A percentile compares a stretch with the other conserved stretches of the same genome.
Conservation (phyloP, 768 basidiomycete genomes). For the Kondoa subrosea region DNA sequence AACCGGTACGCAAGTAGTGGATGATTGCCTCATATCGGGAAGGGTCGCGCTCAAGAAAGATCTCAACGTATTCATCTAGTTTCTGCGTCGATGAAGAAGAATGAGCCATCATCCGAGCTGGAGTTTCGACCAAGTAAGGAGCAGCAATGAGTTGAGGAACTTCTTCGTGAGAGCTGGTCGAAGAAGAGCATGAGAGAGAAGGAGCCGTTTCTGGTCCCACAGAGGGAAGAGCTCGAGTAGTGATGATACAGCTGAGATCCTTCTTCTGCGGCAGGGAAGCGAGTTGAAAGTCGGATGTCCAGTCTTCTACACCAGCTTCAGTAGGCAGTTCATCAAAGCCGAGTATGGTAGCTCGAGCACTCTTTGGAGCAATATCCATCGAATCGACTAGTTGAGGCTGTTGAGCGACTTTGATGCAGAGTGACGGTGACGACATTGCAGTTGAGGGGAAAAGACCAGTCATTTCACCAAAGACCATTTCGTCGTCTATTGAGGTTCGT, state of each 20-base stretch:
- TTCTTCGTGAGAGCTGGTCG: background rate
- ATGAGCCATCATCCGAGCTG: background rate
- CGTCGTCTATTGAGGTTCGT: background rate
- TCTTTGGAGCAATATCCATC: background rate
- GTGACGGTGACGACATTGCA: background rate
- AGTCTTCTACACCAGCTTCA: background rate
- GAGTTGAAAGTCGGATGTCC: background rate
- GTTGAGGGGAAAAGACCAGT: background rate
- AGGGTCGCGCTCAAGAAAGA: slow-evolving; percentile 13
- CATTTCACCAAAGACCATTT: background rate
- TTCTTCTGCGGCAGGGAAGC: background rate
- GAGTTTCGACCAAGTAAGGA: background rate
- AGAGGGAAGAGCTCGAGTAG: background rate
- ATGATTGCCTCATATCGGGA: slow-evolving; percentile 12
- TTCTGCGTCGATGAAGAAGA: background rate
- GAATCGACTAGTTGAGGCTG: background rate
- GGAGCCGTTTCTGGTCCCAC: background rate
- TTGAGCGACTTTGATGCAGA: background rate
- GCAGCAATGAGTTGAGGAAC: background rate
- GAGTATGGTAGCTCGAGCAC: background rate
- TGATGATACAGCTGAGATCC: background rate
- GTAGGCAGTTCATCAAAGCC: background rate
- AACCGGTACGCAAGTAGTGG: slow-evolving; percentile 11
- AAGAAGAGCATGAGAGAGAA: background rate
- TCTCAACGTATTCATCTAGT: slow-evolving; percentile 6